Evolutionary conservation across 225 moss, liverwort and hornwort genomes (phyloP).

Genomic region (Antitrichia curtipendula): DNA sequence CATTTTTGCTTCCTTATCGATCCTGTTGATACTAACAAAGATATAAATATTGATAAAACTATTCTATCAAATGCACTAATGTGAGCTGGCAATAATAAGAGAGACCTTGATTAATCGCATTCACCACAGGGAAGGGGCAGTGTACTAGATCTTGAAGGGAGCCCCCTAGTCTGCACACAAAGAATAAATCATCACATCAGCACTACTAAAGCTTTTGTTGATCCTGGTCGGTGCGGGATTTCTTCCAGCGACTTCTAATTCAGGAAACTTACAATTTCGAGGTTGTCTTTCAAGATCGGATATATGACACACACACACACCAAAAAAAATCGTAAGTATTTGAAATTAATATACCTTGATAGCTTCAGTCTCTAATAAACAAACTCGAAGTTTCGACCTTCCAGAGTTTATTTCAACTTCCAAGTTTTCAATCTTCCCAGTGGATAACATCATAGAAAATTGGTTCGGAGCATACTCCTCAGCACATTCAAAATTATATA

Average conservation of each 20-base stretch:
- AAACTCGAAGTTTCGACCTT: neutral
- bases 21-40: neutral
- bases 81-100: neutral
- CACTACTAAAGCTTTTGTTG: neutral
- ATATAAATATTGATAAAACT: neutral
- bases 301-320: too few relatives aligned
- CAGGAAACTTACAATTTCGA: neutral
- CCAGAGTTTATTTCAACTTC: neutral
- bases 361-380: neutral
- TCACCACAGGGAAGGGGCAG: constrained; percentile 22
- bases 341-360: neutral
- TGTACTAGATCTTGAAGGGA: constrained; percentile 47
- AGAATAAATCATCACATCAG: neutral
- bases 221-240: neutral
- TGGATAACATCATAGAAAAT: neutral
- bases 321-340: neutral
- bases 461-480: too few relatives aligned
- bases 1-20: neutral
- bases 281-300: neutral
- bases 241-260: neutral
- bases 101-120: constrained; percentile 76
- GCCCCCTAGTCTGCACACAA: constrained; percentile 1
- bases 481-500: too few relatives aligned
- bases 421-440: neutral
- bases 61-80: neutral